Conservation (phyloP, 805 yeast species). For the Ogataea henricii region DNA sequence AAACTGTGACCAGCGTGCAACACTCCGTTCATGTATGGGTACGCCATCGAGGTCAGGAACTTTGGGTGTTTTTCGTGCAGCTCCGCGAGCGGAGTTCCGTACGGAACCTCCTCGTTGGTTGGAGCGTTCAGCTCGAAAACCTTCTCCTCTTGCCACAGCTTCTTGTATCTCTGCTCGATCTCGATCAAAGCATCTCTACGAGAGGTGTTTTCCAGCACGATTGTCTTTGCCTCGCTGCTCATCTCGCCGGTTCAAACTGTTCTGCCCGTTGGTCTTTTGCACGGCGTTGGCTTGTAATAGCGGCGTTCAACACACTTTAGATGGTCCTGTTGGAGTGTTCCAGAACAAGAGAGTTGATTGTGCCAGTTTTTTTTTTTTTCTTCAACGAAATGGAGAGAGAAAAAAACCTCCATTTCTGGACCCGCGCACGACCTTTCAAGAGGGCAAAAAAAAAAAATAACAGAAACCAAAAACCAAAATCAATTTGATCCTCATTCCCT, state of each 20-base stretch:
- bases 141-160: slow-evolving; percentile 84
- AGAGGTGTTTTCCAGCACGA: slow-evolving; percentile 60
- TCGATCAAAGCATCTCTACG: slow-evolving; percentile 93
- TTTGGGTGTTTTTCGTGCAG: slow-evolving; percentile 82
- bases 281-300: background rate
- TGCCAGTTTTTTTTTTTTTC: too few species aligned
- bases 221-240: slow-evolving; percentile 35
- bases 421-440: too few species aligned
- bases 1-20: slow-evolving; percentile 97
- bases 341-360: too few species aligned
- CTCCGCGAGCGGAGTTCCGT: slow-evolving; percentile 60
- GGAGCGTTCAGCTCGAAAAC: slow-evolving; percentile 91
- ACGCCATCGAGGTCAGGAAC: slow-evolving; percentile 91
- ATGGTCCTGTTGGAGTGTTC: too few species aligned
- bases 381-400: too few species aligned
- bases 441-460: too few species aligned
- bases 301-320: too few species aligned
- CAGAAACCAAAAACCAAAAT: too few species aligned
- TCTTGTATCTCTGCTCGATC: slow-evolving; percentile 86
- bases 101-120: slow-evolving; percentile 60
- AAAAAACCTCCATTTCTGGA: too few species aligned
- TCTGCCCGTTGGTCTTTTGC: background rate
- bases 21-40: slow-evolving; percentile 98
- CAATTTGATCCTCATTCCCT: too few species aligned
- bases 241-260: slow-evolving; percentile 11